Evolutionary conservation across 2,329 filamentous ascomycete species (phyloP).

Genomic region (Nothophaeocryptopus gaeumannii): DNA sequence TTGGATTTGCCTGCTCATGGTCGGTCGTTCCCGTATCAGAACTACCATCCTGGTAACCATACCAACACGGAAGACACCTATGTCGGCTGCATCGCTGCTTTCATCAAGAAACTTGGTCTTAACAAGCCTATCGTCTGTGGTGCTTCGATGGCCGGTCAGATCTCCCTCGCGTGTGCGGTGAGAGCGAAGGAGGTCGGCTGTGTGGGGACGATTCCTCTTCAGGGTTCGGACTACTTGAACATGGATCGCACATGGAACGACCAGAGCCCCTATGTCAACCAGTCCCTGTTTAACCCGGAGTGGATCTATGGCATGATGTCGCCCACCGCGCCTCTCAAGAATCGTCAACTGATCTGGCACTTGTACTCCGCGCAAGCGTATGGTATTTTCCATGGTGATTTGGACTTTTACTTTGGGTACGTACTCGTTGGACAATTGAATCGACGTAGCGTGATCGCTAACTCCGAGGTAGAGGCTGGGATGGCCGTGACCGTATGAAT

Average conservation of each 20-base stretch:
- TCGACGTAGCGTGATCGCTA: neutral
- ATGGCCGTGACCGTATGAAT: constrained; percentile 42
- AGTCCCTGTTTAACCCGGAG: constrained; percentile 45
- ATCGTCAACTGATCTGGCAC: constrained; percentile 51
- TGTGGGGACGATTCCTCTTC: constrained; percentile 47
- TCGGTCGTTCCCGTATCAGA: constrained; percentile 45
- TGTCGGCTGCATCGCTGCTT: constrained; percentile 45
- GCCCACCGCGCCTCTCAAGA: constrained; percentile 44
- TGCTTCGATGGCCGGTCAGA: constrained; percentile 52
- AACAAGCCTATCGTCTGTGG: constrained; percentile 50
- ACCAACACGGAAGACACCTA: constrained; percentile 50
- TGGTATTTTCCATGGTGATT: constrained; percentile 52
- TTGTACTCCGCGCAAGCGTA: constrained; percentile 51
- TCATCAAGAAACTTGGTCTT: constrained; percentile 45
- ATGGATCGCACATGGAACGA: constrained; percentile 46
- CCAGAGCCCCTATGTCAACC: constrained; percentile 48
- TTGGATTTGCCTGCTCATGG: constrained; percentile 53
- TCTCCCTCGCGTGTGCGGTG: constrained; percentile 48
- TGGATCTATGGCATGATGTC: constrained; percentile 53
- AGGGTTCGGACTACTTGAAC: constrained; percentile 44
- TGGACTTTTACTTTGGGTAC: constrained; percentile 54
- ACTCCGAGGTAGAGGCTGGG: constrained; percentile 40
- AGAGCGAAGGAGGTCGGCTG: constrained; percentile 48
- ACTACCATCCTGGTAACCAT: constrained; percentile 42
- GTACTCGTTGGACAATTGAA: neutral